A percentile compares a stretch with the other conserved stretches of the same genome.
These are phyloP conservation scores for Parachaetomium inaequale DNA, from an alignment of 495 filamentous ascomycete genomes.

Conservation along the genomic window DNA sequence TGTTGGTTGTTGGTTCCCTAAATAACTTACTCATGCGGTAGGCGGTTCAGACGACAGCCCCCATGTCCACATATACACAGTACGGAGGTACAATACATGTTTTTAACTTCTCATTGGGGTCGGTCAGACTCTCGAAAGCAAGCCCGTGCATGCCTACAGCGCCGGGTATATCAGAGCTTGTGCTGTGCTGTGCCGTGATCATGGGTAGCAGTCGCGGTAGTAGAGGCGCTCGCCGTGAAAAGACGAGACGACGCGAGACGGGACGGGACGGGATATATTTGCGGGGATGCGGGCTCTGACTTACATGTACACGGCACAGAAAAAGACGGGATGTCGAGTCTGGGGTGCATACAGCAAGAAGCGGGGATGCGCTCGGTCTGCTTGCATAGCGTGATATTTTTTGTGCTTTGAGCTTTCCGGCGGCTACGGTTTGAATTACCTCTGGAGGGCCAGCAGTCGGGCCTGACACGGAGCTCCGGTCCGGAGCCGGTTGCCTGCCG, in stretches of 20 bases:
- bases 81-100: too few relatives aligned
- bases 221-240: too few relatives aligned
- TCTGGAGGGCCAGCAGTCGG: background rate
- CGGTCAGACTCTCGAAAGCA: too few relatives aligned
- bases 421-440: background rate
- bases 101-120: too few relatives aligned
- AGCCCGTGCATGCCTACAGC: too few relatives aligned
- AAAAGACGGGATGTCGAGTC: background rate
- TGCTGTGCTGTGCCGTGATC: too few relatives aligned
- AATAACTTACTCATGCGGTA: too few relatives aligned
- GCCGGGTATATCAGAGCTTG: too few relatives aligned
- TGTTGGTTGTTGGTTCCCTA: too few relatives aligned
- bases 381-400: background rate
- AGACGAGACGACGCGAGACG: background rate
- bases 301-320: background rate
- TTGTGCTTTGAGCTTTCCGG: background rate
- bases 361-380: background rate
- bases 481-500: background rate
- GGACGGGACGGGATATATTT: background rate
- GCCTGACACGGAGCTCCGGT: background rate
- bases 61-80: too few relatives aligned
- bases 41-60: too few relatives aligned
- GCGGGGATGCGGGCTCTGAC: slow-evolving; percentile 3
- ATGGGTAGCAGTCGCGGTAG: too few relatives aligned
- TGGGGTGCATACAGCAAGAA: background rate